Percentiles rank a stretch among this genome's conserved stretches.
These are phyloP conservation scores for Erodium trifolium DNA, from an alignment of 441 rosid genomes.

Conservation along the genomic window DNA sequence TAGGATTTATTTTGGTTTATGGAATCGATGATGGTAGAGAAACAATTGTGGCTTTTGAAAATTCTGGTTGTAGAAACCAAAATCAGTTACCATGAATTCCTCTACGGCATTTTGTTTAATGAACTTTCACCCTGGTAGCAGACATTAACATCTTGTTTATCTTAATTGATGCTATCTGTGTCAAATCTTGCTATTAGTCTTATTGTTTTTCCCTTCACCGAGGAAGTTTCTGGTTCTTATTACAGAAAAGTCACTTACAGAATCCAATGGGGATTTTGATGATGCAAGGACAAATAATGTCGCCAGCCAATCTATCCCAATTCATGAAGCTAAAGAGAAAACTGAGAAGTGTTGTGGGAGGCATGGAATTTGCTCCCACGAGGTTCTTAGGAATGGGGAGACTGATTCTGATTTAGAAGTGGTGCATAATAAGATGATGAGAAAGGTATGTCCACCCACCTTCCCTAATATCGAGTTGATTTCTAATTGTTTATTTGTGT, in stretches of 20 bases:
- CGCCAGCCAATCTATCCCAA: conserved; percentile 28
- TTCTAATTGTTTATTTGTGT: conserved; percentile 16
- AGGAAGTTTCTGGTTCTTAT: conserved; percentile 19
- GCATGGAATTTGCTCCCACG: conserved; percentile 81
- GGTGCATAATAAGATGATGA: conserved; percentile 43
- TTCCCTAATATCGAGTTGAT: conserved; percentile 1
- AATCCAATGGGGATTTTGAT: conserved; percentile 26
- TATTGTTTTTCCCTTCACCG: background rate
- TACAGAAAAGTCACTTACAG: conserved; percentile 37
- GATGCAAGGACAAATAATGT: conserved; percentile 29
- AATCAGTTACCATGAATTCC: background rate
- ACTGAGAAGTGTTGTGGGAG: conserved; percentile 37
- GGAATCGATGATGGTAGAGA: background rate
- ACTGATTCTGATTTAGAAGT: conserved; percentile 28
- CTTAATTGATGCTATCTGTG: background rate
- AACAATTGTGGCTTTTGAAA: background rate
- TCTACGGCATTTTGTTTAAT: background rate
- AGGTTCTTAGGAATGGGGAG: conserved; percentile 61
- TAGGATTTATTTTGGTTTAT: conserved; percentile 6
- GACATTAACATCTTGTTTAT: background rate
- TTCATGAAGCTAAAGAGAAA: conserved; percentile 30
- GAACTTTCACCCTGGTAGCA: conserved; percentile 1
- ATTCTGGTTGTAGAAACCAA: background rate
- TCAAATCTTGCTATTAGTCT: background rate
- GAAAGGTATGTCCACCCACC: conserved; percentile 49